Evolutionary conservation across 768 basidiomycete genomes (phyloP), one percentile per base, ranked within the genome.

Genomic region (Amanita rubescens): DNA sequence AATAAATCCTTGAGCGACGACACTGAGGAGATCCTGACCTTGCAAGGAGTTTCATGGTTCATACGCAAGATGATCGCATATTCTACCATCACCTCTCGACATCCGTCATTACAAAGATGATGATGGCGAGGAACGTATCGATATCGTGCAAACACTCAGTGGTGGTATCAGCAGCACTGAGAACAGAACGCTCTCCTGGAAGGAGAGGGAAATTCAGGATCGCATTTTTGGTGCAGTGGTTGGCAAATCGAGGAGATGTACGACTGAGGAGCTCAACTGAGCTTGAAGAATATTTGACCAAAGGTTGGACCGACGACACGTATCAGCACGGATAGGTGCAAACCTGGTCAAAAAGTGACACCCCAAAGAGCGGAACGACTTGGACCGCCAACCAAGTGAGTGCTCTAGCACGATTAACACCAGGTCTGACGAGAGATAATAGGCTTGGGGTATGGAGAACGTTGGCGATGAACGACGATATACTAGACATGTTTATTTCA

Each of bases 11-110:
- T 88, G 51, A 85, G 82, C 38, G 85, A 82, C 59, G 57, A 58
- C 33, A 74, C 75, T 4, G 87, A 89, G 49, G 74, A 73, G 24
- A 82, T 91, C 56, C 79, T 91, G 38, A 63, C 66, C 30, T 71
- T 85, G 2, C 89, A 90, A 64, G 89, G 89, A 47, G 75, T 91
- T 30, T 65, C 82, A 32, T 91, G 88, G 88, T 55, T 82, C 42
- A 86, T 71, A 58, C 80, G 89, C 58, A 82, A 75, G 55, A 76
- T 76, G 30, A 89, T 91, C 60, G 51, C 62, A 20, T 30, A 71
- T 27, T 82, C 76, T 32, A 81, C 77, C 15, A 60, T 90, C 43
- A 85, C 81, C 20, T n/a, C 76, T 90, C 37, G 50, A 47, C 44
- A 64, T 89, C 60, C 85, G 79, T 51, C 88, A 91, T 63, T 81